Conservation (phyloP, 176 grass and related monocot genomes). For the Zea mays region Zm-B73-REFERENCE-NAM-5.0 NC_050103.1:149886501-149887000, state of each 20-base stretch:
- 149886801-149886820: too few species aligned
- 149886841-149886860: too few species aligned
- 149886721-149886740: too few species aligned
- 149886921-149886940: too few species aligned
- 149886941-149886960: too few species aligned
- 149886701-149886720: background rate
- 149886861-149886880: too few species aligned
- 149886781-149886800: too few species aligned
- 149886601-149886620: background rate
- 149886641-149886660: background rate
- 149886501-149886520: background rate
- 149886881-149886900: too few species aligned
- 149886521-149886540: background rate
- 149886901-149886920: too few species aligned
- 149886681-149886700: background rate
- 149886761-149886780: background rate
- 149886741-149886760: background rate
- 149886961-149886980: too few species aligned
- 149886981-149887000: too few species aligned
- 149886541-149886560: background rate
- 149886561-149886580: conserved; percentile 38
- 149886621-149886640: background rate
- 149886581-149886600: background rate
- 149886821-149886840: too few species aligned
- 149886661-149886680: background rate